Evolutionary conservation across 306 rosid genomes (phyloP).

Genomic region (Cicer cuneatum): DNA sequence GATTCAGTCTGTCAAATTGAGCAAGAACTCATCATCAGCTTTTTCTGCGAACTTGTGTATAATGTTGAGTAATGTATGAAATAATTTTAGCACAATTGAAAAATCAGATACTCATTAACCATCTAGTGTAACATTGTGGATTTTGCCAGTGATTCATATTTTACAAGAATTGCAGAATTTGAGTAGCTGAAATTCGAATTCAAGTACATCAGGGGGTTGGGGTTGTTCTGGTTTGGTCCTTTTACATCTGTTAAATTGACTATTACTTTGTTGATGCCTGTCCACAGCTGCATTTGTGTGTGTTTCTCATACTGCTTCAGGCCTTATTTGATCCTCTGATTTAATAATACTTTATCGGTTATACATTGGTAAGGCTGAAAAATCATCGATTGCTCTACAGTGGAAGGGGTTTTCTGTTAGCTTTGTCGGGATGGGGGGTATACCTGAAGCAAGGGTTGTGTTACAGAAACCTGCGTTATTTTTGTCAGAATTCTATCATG

Average conservation of each 20-base stretch:
- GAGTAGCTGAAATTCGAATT: conserved; percentile 14
- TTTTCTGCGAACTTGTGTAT: conserved; percentile 49
- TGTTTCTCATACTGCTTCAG: background rate
- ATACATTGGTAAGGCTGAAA: conserved; percentile 14
- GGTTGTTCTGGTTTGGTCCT: background rate
- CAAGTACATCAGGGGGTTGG: background rate
- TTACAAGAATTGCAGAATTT: conserved; percentile 30
- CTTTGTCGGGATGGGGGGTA: background rate
- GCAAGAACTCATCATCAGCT: conserved; percentile 23
- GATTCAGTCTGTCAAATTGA: conserved; percentile 41
- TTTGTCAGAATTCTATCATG: conserved; percentile 24
- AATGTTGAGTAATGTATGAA: conserved; percentile 52
- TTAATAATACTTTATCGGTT: conserved; percentile 5
- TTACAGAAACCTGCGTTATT: conserved; percentile 30
- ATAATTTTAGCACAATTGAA: conserved; percentile 41
- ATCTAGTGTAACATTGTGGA: conserved; percentile 13
- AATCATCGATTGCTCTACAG: background rate
- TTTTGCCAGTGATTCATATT: conserved; percentile 23
- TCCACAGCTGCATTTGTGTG: background rate
- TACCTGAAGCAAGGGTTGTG: conserved; percentile 13
- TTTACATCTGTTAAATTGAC: background rate
- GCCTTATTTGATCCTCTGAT: conserved; percentile 3
- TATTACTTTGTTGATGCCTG: background rate
- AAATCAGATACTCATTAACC: conserved; percentile 18
- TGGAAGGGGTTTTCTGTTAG: background rate